Evolutionary conservation across 345 rosid species (phyloP).

Genomic region (Sapria himalayana): DNA sequence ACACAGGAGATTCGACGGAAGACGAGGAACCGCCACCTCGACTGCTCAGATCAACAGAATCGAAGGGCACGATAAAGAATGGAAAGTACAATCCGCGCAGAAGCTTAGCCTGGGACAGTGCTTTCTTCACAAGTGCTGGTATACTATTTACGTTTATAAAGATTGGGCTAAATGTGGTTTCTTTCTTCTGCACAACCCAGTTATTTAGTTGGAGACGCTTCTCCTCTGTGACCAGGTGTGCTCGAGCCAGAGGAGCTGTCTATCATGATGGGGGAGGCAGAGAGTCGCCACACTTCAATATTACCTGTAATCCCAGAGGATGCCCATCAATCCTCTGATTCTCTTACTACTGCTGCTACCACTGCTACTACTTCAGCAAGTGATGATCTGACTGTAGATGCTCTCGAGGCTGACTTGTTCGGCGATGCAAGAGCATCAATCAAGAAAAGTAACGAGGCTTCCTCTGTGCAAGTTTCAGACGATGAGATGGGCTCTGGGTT

Average conservation of each 20-base stretch:
- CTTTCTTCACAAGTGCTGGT: slow-evolving; percentile 89
- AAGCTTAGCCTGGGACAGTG: slow-evolving; percentile 92
- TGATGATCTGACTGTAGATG: slow-evolving; percentile 31
- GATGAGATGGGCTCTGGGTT: slow-evolving; percentile 12
- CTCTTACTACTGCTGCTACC: too few relatives aligned
- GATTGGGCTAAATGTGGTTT: background rate
- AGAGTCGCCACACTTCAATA: slow-evolving; percentile 14
- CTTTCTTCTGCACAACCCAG: background rate
- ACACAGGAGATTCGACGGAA: slow-evolving; percentile 11
- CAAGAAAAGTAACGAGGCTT: slow-evolving; percentile 29
- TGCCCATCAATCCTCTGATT: slow-evolving; percentile 43
- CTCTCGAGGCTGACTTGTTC: slow-evolving; percentile 34
- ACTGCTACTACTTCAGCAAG: slow-evolving; percentile 47
- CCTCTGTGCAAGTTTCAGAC: slow-evolving; percentile 13
- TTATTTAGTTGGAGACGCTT: background rate
- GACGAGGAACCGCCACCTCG: slow-evolving; percentile 15
- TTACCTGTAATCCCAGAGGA: slow-evolving; percentile 62
- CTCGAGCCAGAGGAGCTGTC: slow-evolving; percentile 74
- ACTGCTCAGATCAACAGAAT: slow-evolving; percentile 21
- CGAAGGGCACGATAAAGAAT: slow-evolving; percentile 15
- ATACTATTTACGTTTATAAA: slow-evolving; percentile 4
- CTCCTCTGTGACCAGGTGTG: slow-evolving; percentile 28
- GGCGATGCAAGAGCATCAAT: slow-evolving; percentile 67
- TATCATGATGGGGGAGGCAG: slow-evolving; percentile 38
- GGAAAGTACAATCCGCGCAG: slow-evolving; percentile 51